Conservation (phyloP, 805 yeast genomes). For the Candida saitoana region DNA sequence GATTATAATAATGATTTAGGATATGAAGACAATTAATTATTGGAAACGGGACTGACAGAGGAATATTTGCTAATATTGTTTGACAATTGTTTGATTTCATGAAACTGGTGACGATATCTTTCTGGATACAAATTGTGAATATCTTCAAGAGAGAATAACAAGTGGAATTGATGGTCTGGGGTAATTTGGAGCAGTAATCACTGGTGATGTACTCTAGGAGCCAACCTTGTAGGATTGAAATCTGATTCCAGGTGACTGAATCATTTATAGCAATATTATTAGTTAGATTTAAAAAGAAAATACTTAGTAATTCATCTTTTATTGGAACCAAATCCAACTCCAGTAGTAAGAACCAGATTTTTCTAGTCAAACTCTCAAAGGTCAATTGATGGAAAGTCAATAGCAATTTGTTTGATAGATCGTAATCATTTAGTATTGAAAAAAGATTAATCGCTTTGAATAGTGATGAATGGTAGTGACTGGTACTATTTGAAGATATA, state of each 20-base stretch:
- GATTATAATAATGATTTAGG: slow-evolving; percentile 16
- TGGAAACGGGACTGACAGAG: slow-evolving; percentile 11
- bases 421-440: slow-evolving; percentile 34
- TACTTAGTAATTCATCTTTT: slow-evolving; percentile 23
- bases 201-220: slow-evolving; percentile 16
- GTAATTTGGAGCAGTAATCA: slow-evolving; percentile 4
- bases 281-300: slow-evolving; percentile 27
- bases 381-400: slow-evolving; percentile 21
- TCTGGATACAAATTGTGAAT: slow-evolving; percentile 21
- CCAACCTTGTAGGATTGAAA: slow-evolving; percentile 24
- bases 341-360: slow-evolving; percentile 25
- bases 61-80: slow-evolving; percentile 8
- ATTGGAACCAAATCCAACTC: slow-evolving; percentile 5
- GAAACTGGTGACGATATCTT: slow-evolving; percentile 16
- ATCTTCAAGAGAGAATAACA: slow-evolving; percentile 21
- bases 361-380: slow-evolving; percentile 28
- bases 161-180: slow-evolving; percentile 14
- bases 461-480: slow-evolving; percentile 5
- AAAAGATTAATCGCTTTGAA: slow-evolving; percentile 26
- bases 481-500: slow-evolving; percentile 5
- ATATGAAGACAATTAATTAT: slow-evolving; percentile 21
- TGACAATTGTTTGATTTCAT: slow-evolving; percentile 15
- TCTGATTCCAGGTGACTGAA: slow-evolving; percentile 21
- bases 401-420: slow-evolving; percentile 25
- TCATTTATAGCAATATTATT: slow-evolving; percentile 25